These are phyloP conservation scores for Malbranchea zuffiana DNA, from an alignment of 2,329 filamentous ascomycete genomes.

Conservation along the genomic window DNA sequence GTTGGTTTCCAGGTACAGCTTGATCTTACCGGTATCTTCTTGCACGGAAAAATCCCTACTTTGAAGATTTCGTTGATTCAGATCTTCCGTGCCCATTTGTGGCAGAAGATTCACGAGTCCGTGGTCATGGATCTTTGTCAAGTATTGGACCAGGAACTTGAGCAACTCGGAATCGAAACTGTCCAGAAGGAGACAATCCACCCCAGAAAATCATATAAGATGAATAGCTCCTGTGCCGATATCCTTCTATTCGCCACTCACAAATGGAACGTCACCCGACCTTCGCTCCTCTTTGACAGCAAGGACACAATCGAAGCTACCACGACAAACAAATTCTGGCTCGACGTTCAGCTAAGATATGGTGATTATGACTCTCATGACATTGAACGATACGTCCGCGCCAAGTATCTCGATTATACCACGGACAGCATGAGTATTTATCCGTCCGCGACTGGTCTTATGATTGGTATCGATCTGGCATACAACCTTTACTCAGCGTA, in stretches of 20 bases:
- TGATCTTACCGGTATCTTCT: constrained; percentile 94
- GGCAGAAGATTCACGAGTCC: constrained; percentile 99
- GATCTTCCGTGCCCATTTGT: constrained; percentile 98
- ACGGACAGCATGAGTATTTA: constrained; percentile 99
- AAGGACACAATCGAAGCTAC: constrained; percentile 91
- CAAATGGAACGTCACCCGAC: constrained; percentile 96
- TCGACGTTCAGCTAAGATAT: constrained; percentile 92
- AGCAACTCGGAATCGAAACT: constrained; percentile 89
- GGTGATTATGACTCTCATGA: constrained; percentile 99
- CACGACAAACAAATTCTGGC: constrained; percentile 98
- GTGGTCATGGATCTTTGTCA: constrained; percentile 99
- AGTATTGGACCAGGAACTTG: constrained; percentile 93
- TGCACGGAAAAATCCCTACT: constrained; percentile 97
- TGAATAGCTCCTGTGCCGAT: constrained; percentile 98
- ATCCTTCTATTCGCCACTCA: constrained; percentile 94
- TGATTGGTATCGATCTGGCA: constrained; percentile 94
- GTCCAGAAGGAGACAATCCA: constrained; percentile 99
- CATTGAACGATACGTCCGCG: constrained; percentile 92
- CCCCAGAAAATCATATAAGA: constrained; percentile 98
- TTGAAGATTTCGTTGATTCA: constrained; percentile 97
- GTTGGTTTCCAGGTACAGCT: constrained; percentile 99
- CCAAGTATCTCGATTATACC: constrained; percentile 97
- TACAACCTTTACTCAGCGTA: constrained; percentile 99
- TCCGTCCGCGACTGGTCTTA: constrained; percentile 87
- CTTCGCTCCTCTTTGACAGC: constrained; percentile 86